Evolutionary conservation across 1,284 basidiomycete genomes (phyloP), one percentile per base, ranked within the genome.

Genomic region (Mycena sp.): DNA sequence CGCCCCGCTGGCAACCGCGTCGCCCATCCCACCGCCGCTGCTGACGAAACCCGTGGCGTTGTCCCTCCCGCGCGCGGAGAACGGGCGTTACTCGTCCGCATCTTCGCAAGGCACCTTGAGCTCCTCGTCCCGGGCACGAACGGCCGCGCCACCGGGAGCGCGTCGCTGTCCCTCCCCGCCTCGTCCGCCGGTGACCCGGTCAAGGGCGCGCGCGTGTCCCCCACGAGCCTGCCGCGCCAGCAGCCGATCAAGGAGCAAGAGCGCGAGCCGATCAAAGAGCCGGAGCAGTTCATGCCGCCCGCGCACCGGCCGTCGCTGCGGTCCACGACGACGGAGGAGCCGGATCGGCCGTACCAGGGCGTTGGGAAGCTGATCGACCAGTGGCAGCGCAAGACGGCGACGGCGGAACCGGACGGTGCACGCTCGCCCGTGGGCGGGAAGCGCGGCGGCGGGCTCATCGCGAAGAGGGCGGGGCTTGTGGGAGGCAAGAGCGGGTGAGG

Each of bases 331-430:
- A 79, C 88, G 17, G 78, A 88, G 9, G 90, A 90, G 23, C 89
- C 90, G 9, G 92, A 94, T 71, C 83, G 83, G 58, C 88, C 90
- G 40, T 94, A 89, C 73, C 88, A 87, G 71, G 92, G 92, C 46
- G 92, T 94, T 46, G 89, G 91, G 37, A 90, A 83, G 76, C 81
- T 94, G 43, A 94, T 94, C 68, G 89, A 92, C 72, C 86, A 93
- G 71, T 94, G 92, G 92, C 90, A 94, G 76, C 85, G 85, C 65
- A 93, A 90, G 77, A 86, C 88, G 35, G 87, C 83, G n/a, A 35
- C 32, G 32, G 32, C 7, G 32, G 89, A 88, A 68, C 77, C 80
- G 19, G 85, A 85, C 35, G 57, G 74, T 51, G 73, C 73, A 45
- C 56, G 51, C 12, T 79, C 76, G 67, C 78, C 81, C 51, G 57